Evolutionary conservation across 108 stramenopile genomes (phyloP), one percentile per base, ranked within the genome.

Genomic region (Cylindrotheca fusiformis): DNA sequence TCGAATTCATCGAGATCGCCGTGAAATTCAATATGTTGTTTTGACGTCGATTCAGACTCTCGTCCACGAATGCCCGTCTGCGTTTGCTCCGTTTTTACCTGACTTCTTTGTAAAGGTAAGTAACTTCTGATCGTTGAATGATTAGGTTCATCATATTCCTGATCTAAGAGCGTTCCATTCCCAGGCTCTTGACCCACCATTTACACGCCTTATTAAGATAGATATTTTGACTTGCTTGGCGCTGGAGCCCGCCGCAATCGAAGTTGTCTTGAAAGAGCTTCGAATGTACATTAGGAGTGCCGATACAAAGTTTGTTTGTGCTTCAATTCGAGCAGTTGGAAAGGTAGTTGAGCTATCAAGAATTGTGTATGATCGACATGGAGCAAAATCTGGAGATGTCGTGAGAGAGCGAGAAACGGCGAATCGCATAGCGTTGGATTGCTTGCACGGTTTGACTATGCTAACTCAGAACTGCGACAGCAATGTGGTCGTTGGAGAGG

Each of bases 11-110:
- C 88, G 95, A 14, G 92, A 87, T 60, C 72, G 80, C 32, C 80
- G 97, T 41, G 99, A 99, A 77, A 94, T 98, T 64, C 96, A 97
- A 81, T 98, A 95, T 75, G 88, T 97, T 18, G 96, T 97, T 19
- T 77, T 99, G 55, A 84, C 84, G 1, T 86, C 91, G 32, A 98
- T 99, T 70, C 76, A 84, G 25, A 82, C 80, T n/a, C 68, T 99
- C 63, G 97, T 94, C 17, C 50, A 54, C 30, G 90, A 97, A 58
- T 87, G 87, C 60, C 97, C 99, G 17, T 87, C 86, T 50, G 90
- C 96, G 18, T 99, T 99, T 75, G 82, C 86, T n/a, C 97, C 94
- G 8, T 96, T 93, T 75, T 70, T 99, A 54, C 58, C 76, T 48
- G 96, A 98, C 55, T 98, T 99, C 68, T 98, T 97, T 61, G 95